phyloP scores from a whole-genome alignment of 331 rosid species.

The Cucumis variabilis region DNA sequence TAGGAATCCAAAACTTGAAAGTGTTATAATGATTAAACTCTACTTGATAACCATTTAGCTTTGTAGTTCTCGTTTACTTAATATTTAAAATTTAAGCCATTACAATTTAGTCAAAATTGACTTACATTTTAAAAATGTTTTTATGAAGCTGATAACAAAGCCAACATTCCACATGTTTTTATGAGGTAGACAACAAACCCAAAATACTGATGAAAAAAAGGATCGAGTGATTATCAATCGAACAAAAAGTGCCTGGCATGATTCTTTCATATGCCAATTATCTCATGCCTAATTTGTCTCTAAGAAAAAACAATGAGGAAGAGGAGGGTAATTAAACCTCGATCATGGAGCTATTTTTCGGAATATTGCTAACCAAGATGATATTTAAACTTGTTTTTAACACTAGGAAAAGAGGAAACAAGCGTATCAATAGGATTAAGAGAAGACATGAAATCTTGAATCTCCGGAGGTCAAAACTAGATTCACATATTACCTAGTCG shows the following conservation, averaged over 20 bases:
- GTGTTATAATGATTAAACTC: neutral
- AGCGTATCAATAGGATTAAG: no score
- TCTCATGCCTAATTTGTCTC: neutral
- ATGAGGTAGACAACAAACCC: neutral
- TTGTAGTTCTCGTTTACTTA: no score
- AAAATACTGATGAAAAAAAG: neutral
- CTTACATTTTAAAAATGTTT: neutral
- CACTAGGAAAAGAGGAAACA: no score
- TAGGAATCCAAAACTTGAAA: neutral
- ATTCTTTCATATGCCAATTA: slow-evolving; percentile 2
- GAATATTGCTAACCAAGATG: no score
- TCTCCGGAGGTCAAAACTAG: slow-evolving; percentile 4
- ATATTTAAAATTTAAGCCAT: neutral
- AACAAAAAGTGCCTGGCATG: neutral
- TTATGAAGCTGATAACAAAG: neutral
- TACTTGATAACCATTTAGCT: neutral
- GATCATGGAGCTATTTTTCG: no score
- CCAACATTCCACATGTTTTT: neutral
- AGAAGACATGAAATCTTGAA: neutral
- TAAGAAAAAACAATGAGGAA: neutral
- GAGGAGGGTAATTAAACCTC: no score
- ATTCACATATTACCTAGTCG: slow-evolving; percentile 59
- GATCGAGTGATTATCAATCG: neutral
- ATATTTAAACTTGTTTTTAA: no score
- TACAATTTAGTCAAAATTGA: neutral